Percentiles rank a stretch among this genome's conserved stretches.
Evolutionary conservation across 331 rosid genomes (phyloP).

Genomic region (Phaseolus coccineus): DNA sequence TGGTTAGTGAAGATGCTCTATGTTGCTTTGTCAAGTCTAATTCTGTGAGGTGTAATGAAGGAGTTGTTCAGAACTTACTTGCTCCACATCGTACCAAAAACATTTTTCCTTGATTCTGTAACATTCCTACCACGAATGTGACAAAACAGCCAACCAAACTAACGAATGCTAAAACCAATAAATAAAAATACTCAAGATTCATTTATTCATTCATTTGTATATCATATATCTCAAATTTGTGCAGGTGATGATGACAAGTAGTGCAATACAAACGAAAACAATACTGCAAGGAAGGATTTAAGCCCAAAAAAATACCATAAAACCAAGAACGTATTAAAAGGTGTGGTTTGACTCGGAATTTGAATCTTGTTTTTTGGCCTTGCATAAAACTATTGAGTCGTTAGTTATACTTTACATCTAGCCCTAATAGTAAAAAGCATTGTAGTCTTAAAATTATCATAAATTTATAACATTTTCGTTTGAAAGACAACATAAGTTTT

Average conservation of each 20-base stretch:
- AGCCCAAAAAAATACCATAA: background rate
- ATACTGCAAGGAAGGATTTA: background rate
- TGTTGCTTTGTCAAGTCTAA: background rate
- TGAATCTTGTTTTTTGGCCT: background rate
- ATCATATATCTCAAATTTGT: background rate
- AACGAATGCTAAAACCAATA: background rate
- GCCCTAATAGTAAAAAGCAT: background rate
- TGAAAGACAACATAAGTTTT: background rate
- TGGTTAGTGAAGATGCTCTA: conserved; percentile 28
- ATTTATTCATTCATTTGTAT: conserved; percentile 6
- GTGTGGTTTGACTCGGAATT: background rate
- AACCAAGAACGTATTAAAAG: background rate
- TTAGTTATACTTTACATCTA: background rate
- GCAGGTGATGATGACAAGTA: background rate
- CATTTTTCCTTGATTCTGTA: conserved; percentile 36
- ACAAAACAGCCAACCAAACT: conserved; percentile 36
- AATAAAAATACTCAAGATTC: background rate
- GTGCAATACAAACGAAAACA: background rate
- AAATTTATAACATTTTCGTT: background rate
- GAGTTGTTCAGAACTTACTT: conserved; percentile 46
- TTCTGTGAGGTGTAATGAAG: conserved; percentile 27
- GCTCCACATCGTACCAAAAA: conserved; percentile 53
- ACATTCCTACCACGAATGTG: conserved; percentile 29
- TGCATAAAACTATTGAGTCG: background rate
- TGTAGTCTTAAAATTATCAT: background rate